Base-by-base conservation (phyloP, 2,329 filamentous ascomycete genomes). In the Botrytis sinoallii region DNA sequence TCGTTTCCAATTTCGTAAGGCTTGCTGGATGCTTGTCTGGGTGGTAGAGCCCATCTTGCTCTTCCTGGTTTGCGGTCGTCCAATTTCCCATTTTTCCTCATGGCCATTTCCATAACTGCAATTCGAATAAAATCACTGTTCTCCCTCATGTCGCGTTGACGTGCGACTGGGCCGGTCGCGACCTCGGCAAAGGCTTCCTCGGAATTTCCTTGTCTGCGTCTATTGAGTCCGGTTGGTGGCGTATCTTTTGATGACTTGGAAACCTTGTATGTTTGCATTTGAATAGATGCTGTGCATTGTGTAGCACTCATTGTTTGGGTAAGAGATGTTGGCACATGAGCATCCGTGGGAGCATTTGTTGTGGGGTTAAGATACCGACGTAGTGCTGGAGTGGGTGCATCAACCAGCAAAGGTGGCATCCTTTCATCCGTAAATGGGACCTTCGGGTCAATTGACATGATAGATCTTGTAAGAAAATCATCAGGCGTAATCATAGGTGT, bases 121-220 rank as follows among this genome's bases (percentile, higher is more conserved):
- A 92, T 88, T 77, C 90, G 88, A 79, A 92, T 91, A 79, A 92
- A 92, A 78, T 92, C 89, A 59, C 89, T 86, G 77, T 92, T 92
- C 81, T 92, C 90, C 44, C 90, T 88, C 84, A 91, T 88, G 80
- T 92, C 90, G 65, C 90, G 87, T 81, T 91, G 90, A 35, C 90
- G 87, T 78, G 77, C 85, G 81, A 65, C 85, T 84, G 57, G 87
- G 82, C 70, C 85, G 67, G 78, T 75, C 65, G 84, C 71, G 80
- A 83, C 55, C 42, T 80, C 77, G 32, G 82, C 78, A 46, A 81
- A 78, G 7, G 82, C 78, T 42, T 80, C 78, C 70, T 81, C 79
- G 12, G 78, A 64, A 4, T 77, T 77, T 29, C 76, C 72, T 70
- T 77, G 74, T 35, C 79, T 79, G n/a, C 78, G 79, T 42, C 76